phyloP scores from a whole-genome alignment of 352 stramenopile genomes.

The Blastocystis hominis region DNA sequence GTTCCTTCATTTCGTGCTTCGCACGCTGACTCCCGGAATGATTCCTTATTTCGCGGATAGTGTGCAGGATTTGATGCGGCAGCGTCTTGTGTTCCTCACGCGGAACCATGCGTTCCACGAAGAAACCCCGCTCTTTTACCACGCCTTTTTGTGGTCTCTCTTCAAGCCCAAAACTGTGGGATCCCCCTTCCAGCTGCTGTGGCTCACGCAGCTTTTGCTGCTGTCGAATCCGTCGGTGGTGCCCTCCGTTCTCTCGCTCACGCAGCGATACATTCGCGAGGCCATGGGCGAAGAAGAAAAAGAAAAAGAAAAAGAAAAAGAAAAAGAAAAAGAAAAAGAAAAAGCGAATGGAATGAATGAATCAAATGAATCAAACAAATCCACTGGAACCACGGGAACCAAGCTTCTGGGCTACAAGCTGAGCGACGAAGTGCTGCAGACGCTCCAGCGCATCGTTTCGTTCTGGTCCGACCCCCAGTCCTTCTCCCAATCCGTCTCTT shows the following conservation, averaged over 20 bases:
- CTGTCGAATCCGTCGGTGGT: background rate
- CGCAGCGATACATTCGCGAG: background rate
- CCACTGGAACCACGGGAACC: too few species aligned
- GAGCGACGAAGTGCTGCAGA: background rate
- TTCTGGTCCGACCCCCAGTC: background rate
- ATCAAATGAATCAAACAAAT: too few species aligned
- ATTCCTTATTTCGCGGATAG: background rate
- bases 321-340: background rate
- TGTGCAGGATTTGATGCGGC: background rate
- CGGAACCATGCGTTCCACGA: background rate
- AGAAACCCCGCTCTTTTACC: background rate
- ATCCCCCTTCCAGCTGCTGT: background rate
- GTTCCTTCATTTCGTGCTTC: conserved; percentile 6
- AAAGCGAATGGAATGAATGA: too few species aligned
- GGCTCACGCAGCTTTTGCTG: background rate
- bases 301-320: background rate
- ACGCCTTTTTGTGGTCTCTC: background rate
- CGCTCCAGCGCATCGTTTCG: background rate
- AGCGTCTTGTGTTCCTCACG: conserved; percentile 17
- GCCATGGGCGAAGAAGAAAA: background rate
- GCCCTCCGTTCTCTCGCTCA: background rate
- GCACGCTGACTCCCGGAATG: background rate
- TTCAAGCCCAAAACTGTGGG: background rate
- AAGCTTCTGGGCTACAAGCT: background rate
- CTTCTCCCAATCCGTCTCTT: background rate